These are phyloP conservation scores for Candida corydali DNA, from an alignment of 805 yeast species.

Conservation along the genomic window DNA sequence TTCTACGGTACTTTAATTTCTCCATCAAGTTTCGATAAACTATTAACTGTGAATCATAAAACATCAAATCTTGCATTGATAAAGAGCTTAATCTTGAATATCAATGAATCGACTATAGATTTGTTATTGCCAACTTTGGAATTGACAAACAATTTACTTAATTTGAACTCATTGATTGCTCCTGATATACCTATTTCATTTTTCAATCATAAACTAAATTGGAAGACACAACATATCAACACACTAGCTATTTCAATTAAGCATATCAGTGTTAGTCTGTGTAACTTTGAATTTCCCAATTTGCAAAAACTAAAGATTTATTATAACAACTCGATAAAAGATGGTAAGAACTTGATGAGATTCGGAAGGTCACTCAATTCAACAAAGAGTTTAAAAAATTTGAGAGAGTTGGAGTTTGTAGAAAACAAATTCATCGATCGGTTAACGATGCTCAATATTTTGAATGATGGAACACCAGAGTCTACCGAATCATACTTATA, in stretches of 20 bases:
- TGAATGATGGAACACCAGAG: conserved; percentile 1
- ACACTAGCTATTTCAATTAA: conserved; percentile 1
- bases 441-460: conserved; percentile 5
- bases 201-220: not conserved
- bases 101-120: conserved; percentile 2
- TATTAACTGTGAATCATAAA: not conserved
- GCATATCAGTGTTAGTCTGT: not conserved
- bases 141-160: not conserved
- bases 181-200: conserved; percentile 1
- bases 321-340: conserved; percentile 1
- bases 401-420: conserved; percentile 4
- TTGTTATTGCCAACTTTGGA: not conserved
- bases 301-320: conserved; percentile 4
- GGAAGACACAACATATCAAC: not conserved
- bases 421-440: conserved; percentile 5
- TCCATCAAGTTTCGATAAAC: not conserved
- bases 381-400: not conserved
- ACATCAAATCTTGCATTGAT: not conserved
- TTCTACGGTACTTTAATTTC: conserved; percentile 2
- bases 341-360: conserved; percentile 1
- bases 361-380: not conserved
- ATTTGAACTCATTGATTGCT: conserved; percentile 4
- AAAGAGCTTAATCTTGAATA: conserved; percentile 1
- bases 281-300: not conserved
- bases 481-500: not conserved